Conservation (phyloP, 2,329 filamentous ascomycete genomes). For the Curvularia spicifera region DNA sequence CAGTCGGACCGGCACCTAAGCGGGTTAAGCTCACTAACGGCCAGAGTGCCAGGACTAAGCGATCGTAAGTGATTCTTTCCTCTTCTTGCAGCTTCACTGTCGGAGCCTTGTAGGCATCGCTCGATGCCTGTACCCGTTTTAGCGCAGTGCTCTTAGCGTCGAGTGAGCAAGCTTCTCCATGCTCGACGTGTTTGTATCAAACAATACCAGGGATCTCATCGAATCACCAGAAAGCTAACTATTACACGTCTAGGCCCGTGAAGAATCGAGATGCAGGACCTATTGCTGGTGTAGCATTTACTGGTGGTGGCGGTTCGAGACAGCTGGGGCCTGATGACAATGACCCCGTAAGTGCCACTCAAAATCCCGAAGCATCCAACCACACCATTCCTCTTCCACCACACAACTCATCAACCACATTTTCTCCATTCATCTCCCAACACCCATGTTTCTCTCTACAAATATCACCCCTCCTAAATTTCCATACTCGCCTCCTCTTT, state of each 20-base stretch:
- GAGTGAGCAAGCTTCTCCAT: constrained; percentile 44
- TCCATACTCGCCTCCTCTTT: constrained; percentile 46
- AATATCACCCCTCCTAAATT: constrained; percentile 39
- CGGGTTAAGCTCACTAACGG: constrained; percentile 46
- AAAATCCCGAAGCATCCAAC: constrained; percentile 53
- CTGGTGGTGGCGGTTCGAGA: constrained; percentile 65
- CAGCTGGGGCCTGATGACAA: constrained; percentile 65
- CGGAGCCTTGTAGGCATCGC: constrained; percentile 23
- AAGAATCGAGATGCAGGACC: constrained; percentile 73
- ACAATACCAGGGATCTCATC: constrained; percentile 24
- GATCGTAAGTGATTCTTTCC: constrained; percentile 43
- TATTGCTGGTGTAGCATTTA: constrained; percentile 68
- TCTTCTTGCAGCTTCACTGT: constrained; percentile 21
- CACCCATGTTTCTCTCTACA: constrained; percentile 44
- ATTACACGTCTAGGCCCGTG: constrained; percentile 64
- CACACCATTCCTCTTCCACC: constrained; percentile 49
- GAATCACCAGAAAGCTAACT: constrained; percentile 42
- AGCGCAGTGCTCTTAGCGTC: constrained; percentile 34
- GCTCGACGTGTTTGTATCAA: constrained; percentile 39
- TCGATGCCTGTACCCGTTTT: constrained; percentile 35
- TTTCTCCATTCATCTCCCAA: constrained; percentile 35
- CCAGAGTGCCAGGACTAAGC: constrained; percentile 46
- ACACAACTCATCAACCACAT: constrained; percentile 43
- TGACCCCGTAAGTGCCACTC: constrained; percentile 59
- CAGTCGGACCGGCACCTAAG: constrained; percentile 40